Percentiles rank a stretch among this genome's conserved stretches.
Conservation (phyloP, 1,284 basidiomycete species). For the Austroboletus rostrupii region DNA sequence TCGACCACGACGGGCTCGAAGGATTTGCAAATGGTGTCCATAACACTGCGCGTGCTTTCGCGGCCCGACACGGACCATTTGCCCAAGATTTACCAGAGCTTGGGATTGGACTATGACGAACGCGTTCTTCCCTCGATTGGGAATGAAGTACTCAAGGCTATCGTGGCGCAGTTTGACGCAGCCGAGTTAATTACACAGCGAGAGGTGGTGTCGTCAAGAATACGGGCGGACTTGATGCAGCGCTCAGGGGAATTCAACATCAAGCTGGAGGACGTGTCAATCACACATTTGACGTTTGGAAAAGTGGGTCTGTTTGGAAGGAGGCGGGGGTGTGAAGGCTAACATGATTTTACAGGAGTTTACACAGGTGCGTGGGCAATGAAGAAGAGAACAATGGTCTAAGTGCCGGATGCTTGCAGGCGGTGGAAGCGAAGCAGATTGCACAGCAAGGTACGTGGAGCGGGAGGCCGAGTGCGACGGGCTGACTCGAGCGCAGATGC, state of each 20-base stretch:
- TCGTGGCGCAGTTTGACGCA: conserved; percentile 98
- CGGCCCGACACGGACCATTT: conserved; percentile 88
- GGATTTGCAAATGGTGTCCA: conserved; percentile 96
- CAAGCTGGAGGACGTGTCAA: conserved; percentile 94
- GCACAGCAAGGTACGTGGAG: conserved; percentile 78
- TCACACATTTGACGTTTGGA: conserved; percentile 83
- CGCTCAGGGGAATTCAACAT: conserved; percentile 97
- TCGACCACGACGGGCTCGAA: conserved; percentile 96
- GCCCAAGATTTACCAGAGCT: conserved; percentile 90
- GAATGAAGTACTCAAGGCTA: conserved; percentile 97
- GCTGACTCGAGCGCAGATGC: conserved; percentile 58
- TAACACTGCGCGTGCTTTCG: conserved; percentile 94
- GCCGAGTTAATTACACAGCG: conserved; percentile 92
- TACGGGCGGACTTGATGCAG: conserved; percentile 88
- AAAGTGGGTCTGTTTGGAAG: conserved; percentile 44
- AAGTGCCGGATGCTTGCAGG: conserved; percentile 38
- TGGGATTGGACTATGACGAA: conserved; percentile 97
- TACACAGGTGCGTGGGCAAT: conserved; percentile 49
- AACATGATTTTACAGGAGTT: conserved; percentile 55
- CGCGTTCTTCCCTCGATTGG: conserved; percentile 91
- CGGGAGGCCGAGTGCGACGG: not conserved
- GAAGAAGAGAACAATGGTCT: conserved; percentile 6
- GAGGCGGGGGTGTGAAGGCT: not conserved
- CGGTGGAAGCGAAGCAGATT: conserved; percentile 98
- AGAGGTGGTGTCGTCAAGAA: conserved; percentile 89